Evolutionary conservation across 768 basidiomycete genomes (phyloP).

Genomic region (Boletellus sp.): DNA sequence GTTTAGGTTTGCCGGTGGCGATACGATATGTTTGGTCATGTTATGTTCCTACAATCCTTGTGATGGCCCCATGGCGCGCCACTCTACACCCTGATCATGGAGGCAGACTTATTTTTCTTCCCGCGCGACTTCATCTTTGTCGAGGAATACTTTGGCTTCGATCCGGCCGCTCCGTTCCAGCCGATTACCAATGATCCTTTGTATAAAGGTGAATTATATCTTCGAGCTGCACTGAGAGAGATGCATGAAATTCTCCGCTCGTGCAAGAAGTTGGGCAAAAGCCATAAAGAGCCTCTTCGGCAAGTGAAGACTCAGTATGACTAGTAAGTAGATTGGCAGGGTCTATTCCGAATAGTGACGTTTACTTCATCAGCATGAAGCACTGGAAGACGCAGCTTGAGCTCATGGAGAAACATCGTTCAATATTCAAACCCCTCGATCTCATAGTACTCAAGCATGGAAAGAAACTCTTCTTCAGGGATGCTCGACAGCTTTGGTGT

Average conservation of each 20-base stretch:
- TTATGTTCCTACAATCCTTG: background rate
- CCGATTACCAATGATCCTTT: background rate
- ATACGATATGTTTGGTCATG: no score
- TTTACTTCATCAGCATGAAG: background rate
- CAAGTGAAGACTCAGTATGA: background rate
- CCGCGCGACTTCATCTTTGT: background rate
- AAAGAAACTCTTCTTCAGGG: background rate
- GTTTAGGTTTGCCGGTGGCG: no score
- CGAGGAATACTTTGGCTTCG: background rate
- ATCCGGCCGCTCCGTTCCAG: background rate
- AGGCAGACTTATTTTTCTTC: background rate
- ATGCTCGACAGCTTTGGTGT: background rate
- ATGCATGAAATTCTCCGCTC: background rate
- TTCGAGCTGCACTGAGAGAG: background rate
- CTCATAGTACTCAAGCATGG: background rate
- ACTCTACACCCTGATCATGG: background rate
- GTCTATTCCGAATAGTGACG: background rate
- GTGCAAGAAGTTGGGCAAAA: background rate
- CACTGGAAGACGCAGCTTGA: background rate
- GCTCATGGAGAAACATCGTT: background rate
- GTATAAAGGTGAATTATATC: background rate
- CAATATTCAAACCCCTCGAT: background rate
- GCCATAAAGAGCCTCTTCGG: background rate
- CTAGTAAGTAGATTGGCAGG: background rate
- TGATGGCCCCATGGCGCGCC: background rate